phyloP scores from a whole-genome alignment of 2,329 filamentous ascomycete genomes.

The Aspergillus ruber region DNA sequence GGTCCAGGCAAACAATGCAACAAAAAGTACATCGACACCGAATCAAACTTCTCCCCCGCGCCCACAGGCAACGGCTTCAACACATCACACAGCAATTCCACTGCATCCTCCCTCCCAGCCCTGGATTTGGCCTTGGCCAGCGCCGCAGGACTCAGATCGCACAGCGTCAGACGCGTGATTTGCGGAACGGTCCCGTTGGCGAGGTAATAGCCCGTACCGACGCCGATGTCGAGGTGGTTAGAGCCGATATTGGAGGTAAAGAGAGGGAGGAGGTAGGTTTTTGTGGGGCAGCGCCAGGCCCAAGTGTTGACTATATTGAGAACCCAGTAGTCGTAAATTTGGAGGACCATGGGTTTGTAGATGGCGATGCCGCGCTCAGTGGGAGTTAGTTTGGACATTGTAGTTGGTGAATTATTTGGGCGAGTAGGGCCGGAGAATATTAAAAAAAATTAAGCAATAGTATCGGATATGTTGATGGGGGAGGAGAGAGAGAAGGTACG shows the following conservation, averaged over 20 bases:
- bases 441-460: too few species aligned
- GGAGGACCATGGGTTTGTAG: background rate
- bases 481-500: too few species aligned
- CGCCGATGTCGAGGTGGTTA: conserved; percentile 24
- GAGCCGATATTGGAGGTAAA: conserved; percentile 17
- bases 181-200: background rate
- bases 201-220: conserved; percentile 24
- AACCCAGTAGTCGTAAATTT: background rate
- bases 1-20: conserved; percentile 39
- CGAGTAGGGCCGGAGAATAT: too few species aligned
- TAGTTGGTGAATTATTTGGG: too few species aligned
- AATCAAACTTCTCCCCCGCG: conserved; percentile 29
- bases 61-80: conserved; percentile 23
- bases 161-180: conserved; percentile 6
- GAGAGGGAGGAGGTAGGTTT: conserved; percentile 13
- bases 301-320: conserved; percentile 12
- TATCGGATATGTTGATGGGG: too few species aligned
- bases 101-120: too few species aligned
- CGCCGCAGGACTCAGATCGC: conserved; percentile 23
- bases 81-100: conserved; percentile 16
- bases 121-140: too few species aligned
- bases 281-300: conserved; percentile 22
- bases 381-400: too few species aligned
- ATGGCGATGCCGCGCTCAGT: background rate
- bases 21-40: conserved; percentile 41